Evolutionary conservation across 106 monocot genomes (phyloP).

Genomic region (Phalaenopsis aphrodite): DNA sequence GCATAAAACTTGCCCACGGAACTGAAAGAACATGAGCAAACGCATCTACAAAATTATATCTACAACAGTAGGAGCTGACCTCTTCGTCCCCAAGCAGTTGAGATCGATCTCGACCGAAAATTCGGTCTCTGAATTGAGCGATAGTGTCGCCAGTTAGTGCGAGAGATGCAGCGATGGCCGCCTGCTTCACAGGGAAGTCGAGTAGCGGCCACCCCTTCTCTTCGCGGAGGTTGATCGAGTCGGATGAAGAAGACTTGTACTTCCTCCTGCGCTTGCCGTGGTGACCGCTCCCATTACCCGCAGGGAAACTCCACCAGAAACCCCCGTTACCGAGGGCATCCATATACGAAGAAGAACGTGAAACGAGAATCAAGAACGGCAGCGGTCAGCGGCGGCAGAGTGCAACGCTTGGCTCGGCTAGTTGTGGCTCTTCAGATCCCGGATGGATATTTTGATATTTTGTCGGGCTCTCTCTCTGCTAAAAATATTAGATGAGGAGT

Average conservation of each 20-base stretch:
- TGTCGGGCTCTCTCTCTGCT: no score
- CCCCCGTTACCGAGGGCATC: constrained; percentile 26
- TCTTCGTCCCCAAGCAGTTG: constrained; percentile 12
- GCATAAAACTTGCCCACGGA: no score
- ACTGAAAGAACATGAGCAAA: no score
- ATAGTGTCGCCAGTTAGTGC: constrained; percentile 77
- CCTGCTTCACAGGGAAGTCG: constrained; percentile 74
- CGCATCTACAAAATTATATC: no score
- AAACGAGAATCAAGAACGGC: background rate
- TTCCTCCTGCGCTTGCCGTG: background rate
- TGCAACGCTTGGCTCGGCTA: background rate
- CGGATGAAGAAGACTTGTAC: constrained; percentile 5
- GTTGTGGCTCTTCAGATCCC: no score
- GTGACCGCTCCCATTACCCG: background rate
- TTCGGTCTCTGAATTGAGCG: constrained; percentile 59
- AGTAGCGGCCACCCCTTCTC: constrained; percentile 17
- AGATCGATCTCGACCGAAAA: background rate
- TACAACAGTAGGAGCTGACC: constrained; percentile 18
- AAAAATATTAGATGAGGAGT: no score
- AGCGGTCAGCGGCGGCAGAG: background rate
- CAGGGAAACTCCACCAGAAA: constrained; percentile 26
- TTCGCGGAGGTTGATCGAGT: constrained; percentile 28
- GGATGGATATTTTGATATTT: no score
- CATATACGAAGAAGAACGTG: constrained; percentile 16
- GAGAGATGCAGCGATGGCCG: constrained; percentile 65